Evolutionary conservation across 306 rosid genomes (phyloP), one percentile per base, ranked within the genome.

Genomic region (Erythrophleum fordii): DNA sequence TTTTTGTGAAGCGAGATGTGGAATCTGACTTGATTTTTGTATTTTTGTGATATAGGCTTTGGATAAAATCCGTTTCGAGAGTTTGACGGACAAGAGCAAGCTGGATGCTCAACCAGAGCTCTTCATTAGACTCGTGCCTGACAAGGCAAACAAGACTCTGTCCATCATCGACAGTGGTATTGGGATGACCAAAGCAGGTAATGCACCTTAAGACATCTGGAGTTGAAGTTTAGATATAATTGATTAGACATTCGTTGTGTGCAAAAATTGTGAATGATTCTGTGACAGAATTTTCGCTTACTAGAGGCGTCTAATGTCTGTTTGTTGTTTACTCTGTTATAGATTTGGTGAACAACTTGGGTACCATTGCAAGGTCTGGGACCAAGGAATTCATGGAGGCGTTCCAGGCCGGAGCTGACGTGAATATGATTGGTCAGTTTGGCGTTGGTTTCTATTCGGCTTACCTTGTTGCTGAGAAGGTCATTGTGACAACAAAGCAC

Each of bases 351-450:
- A 90, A 87, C 76, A 88, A 88, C 22, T 80, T 88, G 90, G 91
- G 91, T 1, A 90, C 94, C 5, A 88, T 88, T 29, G 91, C 91
- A 4, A 83, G 87, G 72, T 90, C 91, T 0, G 91, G 91, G 0
- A 90, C 93, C 25, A 90, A 90, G 83, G 88, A 90, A 46, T 90
- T 86, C 69, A 90, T 90, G 93, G 93, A 90, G 61, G 93, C 91
- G 0, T 84, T 90, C 80, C 90, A 88, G 59, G 85, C 90, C 2
- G 91, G 93, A 5, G 91, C 91, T 1, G 91, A 90, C 48, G 91
- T 88, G 20, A 87, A 89, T 83, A 90, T 90, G 93, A 90, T 90
- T 10, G 93, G 93, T 12, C 93, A 90, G 75, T 90, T 90, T 4
- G 90, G 93, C 23, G 91, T 90, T 29, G 91, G 93, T 31, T 90